Base-by-base conservation (phyloP, 441 rosid species). In the Cnidoscolus chayamansa region DNA sequence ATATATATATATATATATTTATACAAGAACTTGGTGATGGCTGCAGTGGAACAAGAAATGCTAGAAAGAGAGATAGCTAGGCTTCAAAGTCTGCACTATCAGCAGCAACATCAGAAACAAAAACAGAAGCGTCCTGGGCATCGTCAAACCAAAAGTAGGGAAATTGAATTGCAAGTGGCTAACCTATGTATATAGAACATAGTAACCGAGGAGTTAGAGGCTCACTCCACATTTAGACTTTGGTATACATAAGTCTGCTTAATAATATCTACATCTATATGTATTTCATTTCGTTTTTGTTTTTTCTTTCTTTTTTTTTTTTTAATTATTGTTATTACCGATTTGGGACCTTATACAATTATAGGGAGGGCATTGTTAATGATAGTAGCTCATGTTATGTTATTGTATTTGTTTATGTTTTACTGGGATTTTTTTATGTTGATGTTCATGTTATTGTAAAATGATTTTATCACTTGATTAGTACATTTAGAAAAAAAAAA, bases 31-130 rank as follows among this genome's bases (percentile, higher is more conserved):
- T 7, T 49, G 57, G 25, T 49, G 57, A 12, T 49, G 12, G 25
- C 63, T 74, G 70, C 84, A 92, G 97, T 92, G 88, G 96, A 92
- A 78, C 97, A 90, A 45, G 94, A 90, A 37, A 80, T 92, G 72
- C 81, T 90, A 75, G 96, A 88, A 82, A 90, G 89, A 81, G 96
- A 92, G 79, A 81, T 87, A 71, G 89, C 87, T 73, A 87, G 96
- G 84, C 82, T 90, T 57, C 74, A 84, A 70, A 63, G 75, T 16
- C 54, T 90, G 80, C 85, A 86, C 73, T 86, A 87, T 70, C 94
- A 86, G 63, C 90, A 87, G 47, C 92, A 85, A 70, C 86, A 78
- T 19, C 63, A 60, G 37, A 60, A 32, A 2, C 74, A 62, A 30
- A 72, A 72, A 40, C 80, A 72, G 73, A 70, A 81, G 58, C 58